Conservation (phyloP, 768 basidiomycete species). For the Lentinus tigrinus region DNA sequence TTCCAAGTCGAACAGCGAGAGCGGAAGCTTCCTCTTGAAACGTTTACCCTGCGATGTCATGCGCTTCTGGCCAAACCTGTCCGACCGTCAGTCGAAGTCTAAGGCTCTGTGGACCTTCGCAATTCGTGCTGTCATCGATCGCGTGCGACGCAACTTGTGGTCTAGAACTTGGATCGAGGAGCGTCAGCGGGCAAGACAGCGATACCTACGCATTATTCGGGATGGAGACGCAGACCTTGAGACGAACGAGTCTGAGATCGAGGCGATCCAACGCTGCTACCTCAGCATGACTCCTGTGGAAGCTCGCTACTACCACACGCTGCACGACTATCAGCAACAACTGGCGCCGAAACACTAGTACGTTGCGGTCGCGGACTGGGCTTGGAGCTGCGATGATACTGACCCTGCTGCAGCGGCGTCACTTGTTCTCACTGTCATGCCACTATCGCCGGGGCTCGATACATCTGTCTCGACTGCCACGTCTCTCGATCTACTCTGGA, state of each 20-base stretch:
- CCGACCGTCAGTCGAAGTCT: conserved; percentile 19
- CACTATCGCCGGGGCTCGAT: conserved; percentile 1
- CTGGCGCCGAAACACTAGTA: conserved; percentile 11
- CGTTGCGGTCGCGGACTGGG: not conserved
- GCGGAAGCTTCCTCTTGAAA: conserved; percentile 28
- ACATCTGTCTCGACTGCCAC: conserved; percentile 16
- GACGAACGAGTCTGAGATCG: not conserved
- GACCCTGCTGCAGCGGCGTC: conserved; percentile 2
- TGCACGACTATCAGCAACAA: conserved; percentile 4
- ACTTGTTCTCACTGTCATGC: conserved; percentile 8
- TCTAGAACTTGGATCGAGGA: conserved; percentile 11
- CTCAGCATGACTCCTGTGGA: conserved; percentile 8
- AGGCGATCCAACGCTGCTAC: conserved; percentile 2
- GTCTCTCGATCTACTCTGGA: conserved; percentile 9
- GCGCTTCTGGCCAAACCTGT: conserved; percentile 29
- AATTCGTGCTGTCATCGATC: conserved; percentile 20
- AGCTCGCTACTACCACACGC: conserved; percentile 6
- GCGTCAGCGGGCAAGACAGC: conserved; percentile 1
- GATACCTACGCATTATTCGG: conserved; percentile 3
- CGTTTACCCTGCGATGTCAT: conserved; percentile 27
- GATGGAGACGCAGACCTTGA: not conserved
- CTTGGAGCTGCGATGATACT: not conserved
- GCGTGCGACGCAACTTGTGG: conserved; percentile 24
- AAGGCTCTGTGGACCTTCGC: conserved; percentile 34
- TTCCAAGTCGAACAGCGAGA: conserved; percentile 16